Base-by-base conservation (phyloP, 2,329 filamentous ascomycete genomes). In the Diaporthe amygdali region DNA sequence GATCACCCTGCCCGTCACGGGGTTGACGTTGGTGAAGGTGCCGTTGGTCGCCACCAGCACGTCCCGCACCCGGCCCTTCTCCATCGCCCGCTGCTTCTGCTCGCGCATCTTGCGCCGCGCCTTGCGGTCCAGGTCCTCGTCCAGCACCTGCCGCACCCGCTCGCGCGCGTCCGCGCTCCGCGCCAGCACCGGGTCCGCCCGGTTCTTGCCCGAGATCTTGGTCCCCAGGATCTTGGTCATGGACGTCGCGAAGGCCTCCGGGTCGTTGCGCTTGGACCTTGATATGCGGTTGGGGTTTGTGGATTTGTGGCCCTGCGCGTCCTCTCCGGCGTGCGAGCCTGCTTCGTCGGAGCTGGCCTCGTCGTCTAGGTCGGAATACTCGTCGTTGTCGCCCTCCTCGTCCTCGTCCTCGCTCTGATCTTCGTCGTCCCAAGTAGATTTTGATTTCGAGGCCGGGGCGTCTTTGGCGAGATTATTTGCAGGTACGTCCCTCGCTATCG, bases 221-320 rank as follows among this genome's bases (percentile, higher is more conserved):
- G 94, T 96, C 69, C 91, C 91, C 54, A 99, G 88, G 79, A 99
- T 98, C 82, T 96, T 97, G 76, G 93, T 93, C 77, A 99, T 94
- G 64, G 95, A 97, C 1, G 92, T 97, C 30, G 96, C 94, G 81
- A 99, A 98, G 66, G 94, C 95, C 74, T 88, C 86, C 3, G 96
- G 95, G 81, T 99, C 96, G 83, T 97, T 97, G 79, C 95, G 92
- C 84, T 98, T 98, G 17, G 91, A 90, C 77, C 90, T 93, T 46
- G 78, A 78, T 74, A 14, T 37, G 41, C 55, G 68, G 22, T 83
- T 82, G 56, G 76, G 79, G 15, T 74, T 49, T 12, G 76, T 75
- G 47, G 75, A 12, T 77, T 79, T 79, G 32, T 77, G n/a, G n/a
- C n/a, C 80, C 51, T 79, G 78, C 64, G 83, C 82, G 70, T 78